These are phyloP conservation scores for Neurospora sp. DNA, from an alignment of 495 filamentous ascomycete genomes.

Conservation along the genomic window DNA sequence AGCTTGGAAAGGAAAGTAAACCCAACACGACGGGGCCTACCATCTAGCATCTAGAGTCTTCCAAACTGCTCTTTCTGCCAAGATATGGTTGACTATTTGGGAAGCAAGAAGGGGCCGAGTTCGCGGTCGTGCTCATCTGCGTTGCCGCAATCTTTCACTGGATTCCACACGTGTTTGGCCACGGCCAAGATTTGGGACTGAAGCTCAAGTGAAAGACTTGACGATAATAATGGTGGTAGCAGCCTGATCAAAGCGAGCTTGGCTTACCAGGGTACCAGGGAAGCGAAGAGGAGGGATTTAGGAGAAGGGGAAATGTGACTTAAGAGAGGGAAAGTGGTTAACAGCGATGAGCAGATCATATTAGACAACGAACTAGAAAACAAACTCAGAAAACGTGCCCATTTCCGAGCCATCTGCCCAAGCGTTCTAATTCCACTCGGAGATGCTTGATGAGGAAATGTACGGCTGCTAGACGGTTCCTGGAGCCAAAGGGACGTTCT, in stretches of 20 bases:
- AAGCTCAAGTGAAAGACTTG: background rate
- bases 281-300: background rate
- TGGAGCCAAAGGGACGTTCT: background rate
- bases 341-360: background rate
- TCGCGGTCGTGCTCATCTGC: too few relatives aligned
- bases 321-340: background rate
- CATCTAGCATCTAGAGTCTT: background rate
- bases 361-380: background rate
- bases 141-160: too few relatives aligned
- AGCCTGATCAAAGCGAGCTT: background rate
- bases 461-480: background rate
- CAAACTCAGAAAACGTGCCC: background rate
- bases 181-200: background rate
- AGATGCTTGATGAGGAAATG: background rate
- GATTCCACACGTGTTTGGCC: background rate
- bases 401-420: background rate
- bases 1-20: constrained; percentile 52
- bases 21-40: constrained; percentile 14
- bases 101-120: too few relatives aligned
- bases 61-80: constrained; percentile 38
- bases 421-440: background rate
- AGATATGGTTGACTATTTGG: too few relatives aligned
- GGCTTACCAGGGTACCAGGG: background rate
- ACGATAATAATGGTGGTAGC: background rate
- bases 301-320: background rate